Evolutionary conservation across 1,284 basidiomycete genomes (phyloP), one percentile per base, ranked within the genome.

Genomic region (Ustilago sp.): DNA sequence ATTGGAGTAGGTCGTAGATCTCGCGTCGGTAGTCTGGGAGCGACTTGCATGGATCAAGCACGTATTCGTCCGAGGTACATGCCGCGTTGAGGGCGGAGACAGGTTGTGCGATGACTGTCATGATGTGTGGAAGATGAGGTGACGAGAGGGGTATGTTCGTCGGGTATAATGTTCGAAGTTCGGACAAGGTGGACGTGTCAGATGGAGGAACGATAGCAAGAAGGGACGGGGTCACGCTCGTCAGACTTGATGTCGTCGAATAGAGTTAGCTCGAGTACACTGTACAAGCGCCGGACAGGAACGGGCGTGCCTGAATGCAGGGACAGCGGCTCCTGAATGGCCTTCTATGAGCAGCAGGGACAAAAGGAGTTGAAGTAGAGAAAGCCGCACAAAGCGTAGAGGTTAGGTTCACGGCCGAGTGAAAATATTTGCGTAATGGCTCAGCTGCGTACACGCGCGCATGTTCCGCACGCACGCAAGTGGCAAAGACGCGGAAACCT

Each of bases 1-100:
- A 68, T 43, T 76, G 74, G 9, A 76, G 62, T 34, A 76, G 52
- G 39, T 76, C 68, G 59, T 76, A 76, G 60, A 71, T 76, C 55
- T 76, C 74, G 47, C 65, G 68, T 2, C 74, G 74, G n/a, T 76
- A 76, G 65, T 76, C 74, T 4, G 73, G 60, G 15, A 75, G 48
- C 1, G 68, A 67, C 35, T 76, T 76, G 61, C 68, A 65, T 15
- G 74, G 74, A 11, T 76, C 74, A 8, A 76, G 47, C 17, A 58
- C 68, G 38, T 65, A 53, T 4, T 68, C 62, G 54, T 68, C 65
- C 5, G 62, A 41, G 53, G 39, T 73, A 2, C 53, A 32, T 8
- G 50, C 51, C 3, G 51, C 13, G 34, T 5, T 38, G 57, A 54
- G 47, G 4, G 58, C 35, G 2, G 54, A 11, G 4, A 54, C 31